Percentiles rank a stretch among this genome's conserved stretches.
These are phyloP conservation scores for Talaromyces liani DNA, from an alignment of 495 filamentous ascomycete species.

Conservation along the genomic window DNA sequence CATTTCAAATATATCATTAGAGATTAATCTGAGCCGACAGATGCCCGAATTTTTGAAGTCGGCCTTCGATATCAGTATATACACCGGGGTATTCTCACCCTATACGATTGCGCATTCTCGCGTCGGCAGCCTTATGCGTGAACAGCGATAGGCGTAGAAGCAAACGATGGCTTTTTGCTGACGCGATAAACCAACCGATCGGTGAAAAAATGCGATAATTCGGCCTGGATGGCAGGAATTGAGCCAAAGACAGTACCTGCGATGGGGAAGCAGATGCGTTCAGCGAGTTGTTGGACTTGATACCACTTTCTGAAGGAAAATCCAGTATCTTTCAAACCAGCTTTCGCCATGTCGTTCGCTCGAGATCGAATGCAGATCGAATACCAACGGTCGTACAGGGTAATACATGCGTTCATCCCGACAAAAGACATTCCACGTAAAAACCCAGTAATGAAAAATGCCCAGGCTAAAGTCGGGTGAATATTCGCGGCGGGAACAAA, in stretches of 20 bases:
- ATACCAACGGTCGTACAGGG: slow-evolving; percentile 57
- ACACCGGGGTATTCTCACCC: neutral
- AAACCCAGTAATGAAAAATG: slow-evolving; percentile 48
- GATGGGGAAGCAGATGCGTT: slow-evolving; percentile 51
- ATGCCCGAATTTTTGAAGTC: neutral
- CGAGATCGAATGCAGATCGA: slow-evolving; percentile 43
- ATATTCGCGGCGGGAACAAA: slow-evolving; percentile 37
- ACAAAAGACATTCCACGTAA: slow-evolving; percentile 51
- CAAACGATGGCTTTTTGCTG: slow-evolving; percentile 49
- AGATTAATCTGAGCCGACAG: neutral
- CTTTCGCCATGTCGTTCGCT: slow-evolving; percentile 56
- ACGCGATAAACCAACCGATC: slow-evolving; percentile 57
- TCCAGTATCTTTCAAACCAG: slow-evolving; percentile 52
- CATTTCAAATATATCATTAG: neutral
- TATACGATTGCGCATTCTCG: neutral
- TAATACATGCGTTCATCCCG: slow-evolving; percentile 50
- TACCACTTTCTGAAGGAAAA: slow-evolving; percentile 47
- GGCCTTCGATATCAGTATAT: neutral
- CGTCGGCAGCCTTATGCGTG: neutral
- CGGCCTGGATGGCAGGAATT: slow-evolving; percentile 54
- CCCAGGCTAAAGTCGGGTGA: slow-evolving; percentile 42
- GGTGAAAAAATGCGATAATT: slow-evolving; percentile 60
- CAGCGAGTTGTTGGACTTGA: slow-evolving; percentile 38
- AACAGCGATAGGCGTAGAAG: neutral
- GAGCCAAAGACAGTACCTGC: slow-evolving; percentile 56